A percentile compares a stretch with the other conserved stretches of the same genome.
phyloP scores from a whole-genome alignment of 192 early-diverging fungal genomes.

The Mortierella hygrophila region DNA sequence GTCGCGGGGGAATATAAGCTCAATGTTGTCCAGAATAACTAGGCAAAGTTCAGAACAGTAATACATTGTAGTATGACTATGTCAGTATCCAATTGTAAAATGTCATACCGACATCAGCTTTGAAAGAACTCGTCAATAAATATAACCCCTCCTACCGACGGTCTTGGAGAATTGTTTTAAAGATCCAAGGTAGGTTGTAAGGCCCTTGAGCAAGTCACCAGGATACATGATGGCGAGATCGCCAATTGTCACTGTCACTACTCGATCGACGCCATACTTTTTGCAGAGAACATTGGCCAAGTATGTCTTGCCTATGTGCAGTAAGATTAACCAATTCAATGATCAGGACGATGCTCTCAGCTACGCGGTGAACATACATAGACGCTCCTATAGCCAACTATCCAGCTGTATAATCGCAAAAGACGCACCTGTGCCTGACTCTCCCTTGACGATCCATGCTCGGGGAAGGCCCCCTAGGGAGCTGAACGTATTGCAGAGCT shows the following conservation, averaged over 20 bases:
- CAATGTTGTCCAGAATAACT: constrained; percentile 68
- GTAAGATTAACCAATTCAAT: background rate
- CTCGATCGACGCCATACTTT: constrained; percentile 28
- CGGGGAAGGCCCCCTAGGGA: constrained; percentile 34
- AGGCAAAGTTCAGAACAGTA: background rate
- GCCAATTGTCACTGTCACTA: constrained; percentile 51
- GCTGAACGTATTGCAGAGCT: constrained; percentile 22
- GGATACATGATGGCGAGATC: constrained; percentile 57
- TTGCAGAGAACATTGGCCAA: constrained; percentile 13
- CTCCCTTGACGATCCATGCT: constrained; percentile 50
- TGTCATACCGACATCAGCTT: too few species aligned
- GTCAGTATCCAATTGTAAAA: too few species aligned
- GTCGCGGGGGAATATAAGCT: constrained; percentile 62
- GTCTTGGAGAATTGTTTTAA: constrained; percentile 7
- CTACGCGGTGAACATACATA: too few species aligned
- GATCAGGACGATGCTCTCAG: too few species aligned
- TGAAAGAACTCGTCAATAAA: background rate
- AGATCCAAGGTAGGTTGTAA: constrained; percentile 35
- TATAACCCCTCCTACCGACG: constrained; percentile 18
- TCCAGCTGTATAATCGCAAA: background rate
- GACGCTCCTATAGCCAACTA: too few species aligned
- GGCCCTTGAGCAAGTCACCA: constrained; percentile 54
- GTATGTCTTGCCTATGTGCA: constrained; percentile 30
- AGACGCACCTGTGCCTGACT: constrained; percentile 37
- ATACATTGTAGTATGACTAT: background rate